Conservation (phyloP, 2,329 filamentous ascomycete genomes). For the Penicillium janthinellum region DNA sequence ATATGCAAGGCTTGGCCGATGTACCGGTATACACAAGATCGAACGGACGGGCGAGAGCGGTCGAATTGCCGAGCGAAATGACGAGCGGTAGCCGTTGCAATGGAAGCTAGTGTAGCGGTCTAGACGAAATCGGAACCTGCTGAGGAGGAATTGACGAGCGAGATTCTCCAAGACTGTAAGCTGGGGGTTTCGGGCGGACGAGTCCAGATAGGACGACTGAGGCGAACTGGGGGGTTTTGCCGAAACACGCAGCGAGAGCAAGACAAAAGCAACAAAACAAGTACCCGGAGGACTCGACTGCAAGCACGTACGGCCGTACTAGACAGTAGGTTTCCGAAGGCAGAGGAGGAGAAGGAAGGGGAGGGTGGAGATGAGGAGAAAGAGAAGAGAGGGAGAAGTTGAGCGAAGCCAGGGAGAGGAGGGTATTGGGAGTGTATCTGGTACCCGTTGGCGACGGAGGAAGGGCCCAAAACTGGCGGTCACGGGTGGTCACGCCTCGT, state of each 20-base stretch:
- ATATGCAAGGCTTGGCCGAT: conserved; percentile 11
- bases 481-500: conserved; percentile 10
- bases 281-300: conserved; percentile 28
- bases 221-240: conserved; percentile 2
- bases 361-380: conserved; percentile 24
- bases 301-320: conserved; percentile 36
- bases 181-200: neutral
- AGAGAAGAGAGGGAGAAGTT: conserved; percentile 21
- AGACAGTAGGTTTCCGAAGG: conserved; percentile 27
- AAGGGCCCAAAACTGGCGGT: conserved; percentile 13
- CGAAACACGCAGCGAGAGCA: conserved; percentile 13
- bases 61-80: neutral
- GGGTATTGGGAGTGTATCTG: conserved; percentile 29
- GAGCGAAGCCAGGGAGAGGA: conserved; percentile 26
- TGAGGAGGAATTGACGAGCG: conserved; percentile 14
- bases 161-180: conserved; percentile 6
- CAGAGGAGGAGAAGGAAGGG: conserved; percentile 24
- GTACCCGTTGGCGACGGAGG: conserved; percentile 8
- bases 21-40: conserved; percentile 11
- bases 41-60: neutral
- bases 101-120: neutral
- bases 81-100: neutral
- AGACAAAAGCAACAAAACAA: conserved; percentile 15
- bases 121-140: conserved; percentile 14
- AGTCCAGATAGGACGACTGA: conserved; percentile 10